Evolutionary conservation across 179 eudicot species (phyloP).

Genomic region (Nepenthes alata): DNA sequence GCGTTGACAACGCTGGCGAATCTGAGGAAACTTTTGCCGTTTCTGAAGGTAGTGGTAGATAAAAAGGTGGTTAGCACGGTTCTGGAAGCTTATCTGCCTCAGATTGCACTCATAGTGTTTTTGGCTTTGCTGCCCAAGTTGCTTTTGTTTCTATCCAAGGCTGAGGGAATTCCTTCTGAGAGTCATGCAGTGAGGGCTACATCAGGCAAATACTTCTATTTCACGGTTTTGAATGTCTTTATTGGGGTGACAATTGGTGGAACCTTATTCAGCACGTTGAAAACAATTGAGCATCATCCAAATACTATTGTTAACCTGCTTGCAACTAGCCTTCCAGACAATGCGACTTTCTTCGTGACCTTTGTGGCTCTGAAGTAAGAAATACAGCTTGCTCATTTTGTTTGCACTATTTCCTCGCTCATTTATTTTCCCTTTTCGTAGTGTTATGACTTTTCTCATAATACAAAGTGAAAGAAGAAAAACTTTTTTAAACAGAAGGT

Average conservation of each 20-base stretch:
- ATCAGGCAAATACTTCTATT: constrained; percentile 89
- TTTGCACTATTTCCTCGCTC: not conserved
- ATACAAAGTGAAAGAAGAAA: too few species aligned
- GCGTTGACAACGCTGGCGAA: constrained; percentile 74
- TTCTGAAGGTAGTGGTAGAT: constrained; percentile 43
- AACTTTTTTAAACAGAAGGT: not conserved
- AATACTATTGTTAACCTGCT: constrained; percentile 17
- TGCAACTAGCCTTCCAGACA: constrained; percentile 56
- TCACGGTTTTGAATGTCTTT: constrained; percentile 65
- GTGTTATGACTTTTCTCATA: not conserved
- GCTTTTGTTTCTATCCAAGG: constrained; percentile 64
- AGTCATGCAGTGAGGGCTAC: constrained; percentile 82
- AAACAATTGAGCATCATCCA: constrained; percentile 34
- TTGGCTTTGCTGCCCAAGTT: constrained; percentile 73
- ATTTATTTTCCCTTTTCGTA: not conserved
- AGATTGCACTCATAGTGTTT: constrained; percentile 64
- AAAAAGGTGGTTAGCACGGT: constrained; percentile 36
- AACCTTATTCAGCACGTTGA: constrained; percentile 40
- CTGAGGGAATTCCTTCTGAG: constrained; percentile 70
- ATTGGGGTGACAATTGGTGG: constrained; percentile 81
- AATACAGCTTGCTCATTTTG: not conserved
- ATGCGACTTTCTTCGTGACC: constrained; percentile 90
- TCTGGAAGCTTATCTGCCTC: constrained; percentile 81
- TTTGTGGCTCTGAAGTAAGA: constrained; percentile 87
- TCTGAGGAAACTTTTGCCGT: constrained; percentile 55